phyloP scores from a whole-genome alignment of 495 filamentous ascomycete species.

The Talaromyces trachyspermus region DNA sequence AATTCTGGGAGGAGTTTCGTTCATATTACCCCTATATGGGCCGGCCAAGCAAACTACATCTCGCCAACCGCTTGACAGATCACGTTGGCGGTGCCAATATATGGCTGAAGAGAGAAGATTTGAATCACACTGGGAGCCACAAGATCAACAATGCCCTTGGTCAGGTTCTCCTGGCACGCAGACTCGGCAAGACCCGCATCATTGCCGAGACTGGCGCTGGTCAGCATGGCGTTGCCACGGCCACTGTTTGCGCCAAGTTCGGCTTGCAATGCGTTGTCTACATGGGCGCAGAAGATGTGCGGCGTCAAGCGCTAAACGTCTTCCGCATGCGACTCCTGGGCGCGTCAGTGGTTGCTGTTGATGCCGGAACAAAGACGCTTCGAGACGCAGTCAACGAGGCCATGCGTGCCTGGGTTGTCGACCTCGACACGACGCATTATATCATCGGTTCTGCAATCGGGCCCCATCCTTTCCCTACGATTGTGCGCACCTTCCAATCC shows the following conservation, averaged over 20 bases:
- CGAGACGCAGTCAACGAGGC: slow-evolving; percentile 97
- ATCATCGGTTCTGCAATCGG: slow-evolving; percentile 94
- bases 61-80: slow-evolving; percentile 80
- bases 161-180: slow-evolving; percentile 73
- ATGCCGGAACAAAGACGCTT: slow-evolving; percentile 76
- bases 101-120: slow-evolving; percentile 91
- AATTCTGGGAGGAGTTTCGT: slow-evolving; percentile 95
- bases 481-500: slow-evolving; percentile 90
- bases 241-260: slow-evolving; percentile 94
- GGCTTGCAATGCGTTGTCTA: slow-evolving; percentile 93
- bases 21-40: slow-evolving; percentile 98
- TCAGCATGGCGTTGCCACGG: slow-evolving; percentile 92
- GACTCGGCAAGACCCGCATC: slow-evolving; percentile 85
- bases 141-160: slow-evolving; percentile 98
- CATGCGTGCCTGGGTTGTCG: slow-evolving; percentile 78
- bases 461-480: slow-evolving; percentile 91
- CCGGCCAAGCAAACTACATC: slow-evolving; percentile 82
- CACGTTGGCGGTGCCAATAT: slow-evolving; percentile 86
- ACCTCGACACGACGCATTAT: slow-evolving; percentile 87
- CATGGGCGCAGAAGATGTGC: slow-evolving; percentile 94
- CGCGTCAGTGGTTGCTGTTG: slow-evolving; percentile 77
- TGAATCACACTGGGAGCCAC: slow-evolving; percentile 81
- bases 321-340: slow-evolving; percentile 96
- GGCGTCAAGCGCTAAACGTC: slow-evolving; percentile 88
- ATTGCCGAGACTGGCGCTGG: slow-evolving; percentile 97